Evolutionary conservation across 768 basidiomycete genomes (phyloP).

Genomic region (Tricholoma sp.): DNA sequence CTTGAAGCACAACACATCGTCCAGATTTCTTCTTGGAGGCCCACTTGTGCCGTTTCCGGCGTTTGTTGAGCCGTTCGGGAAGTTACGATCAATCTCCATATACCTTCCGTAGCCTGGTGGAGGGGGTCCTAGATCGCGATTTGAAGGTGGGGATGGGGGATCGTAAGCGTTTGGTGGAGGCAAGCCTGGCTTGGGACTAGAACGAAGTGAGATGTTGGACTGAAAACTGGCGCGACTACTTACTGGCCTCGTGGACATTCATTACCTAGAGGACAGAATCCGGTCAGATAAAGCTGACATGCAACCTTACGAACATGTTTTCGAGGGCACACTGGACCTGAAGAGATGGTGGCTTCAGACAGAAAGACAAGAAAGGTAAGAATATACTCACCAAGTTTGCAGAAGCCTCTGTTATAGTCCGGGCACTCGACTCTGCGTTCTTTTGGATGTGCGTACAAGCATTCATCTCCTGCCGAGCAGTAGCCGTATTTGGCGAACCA

Average conservation of each 20-base stretch:
- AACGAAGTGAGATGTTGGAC: neutral
- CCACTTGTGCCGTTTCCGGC: conserved; percentile 24
- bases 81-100: conserved; percentile 62
- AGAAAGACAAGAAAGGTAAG: neutral
- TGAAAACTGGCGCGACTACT: conserved; percentile 27
- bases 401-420: conserved; percentile 94
- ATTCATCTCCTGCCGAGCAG: conserved; percentile 95
- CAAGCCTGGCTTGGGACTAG: conserved; percentile 58
- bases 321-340: conserved; percentile 83
- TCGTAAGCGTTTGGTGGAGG: conserved; percentile 35
- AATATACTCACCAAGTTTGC: conserved; percentile 71
- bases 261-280: conserved; percentile 87
- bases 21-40: conserved; percentile 62
- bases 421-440: conserved; percentile 91
- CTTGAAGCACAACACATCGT: conserved; percentile 87
- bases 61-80: conserved; percentile 18
- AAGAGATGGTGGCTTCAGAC: conserved; percentile 4
- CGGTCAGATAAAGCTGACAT: conserved; percentile 87
- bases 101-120: conserved; percentile 89
- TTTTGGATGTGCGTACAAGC: conserved; percentile 93
- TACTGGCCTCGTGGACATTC: conserved; percentile 89
- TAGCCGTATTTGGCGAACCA: conserved; percentile 99
- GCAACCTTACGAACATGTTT: conserved; percentile 91
- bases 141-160: conserved; percentile 67
- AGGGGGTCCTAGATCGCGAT: conserved; percentile 81